phyloP scores from a whole-genome alignment of 805 yeast genomes.

The Kazachstania martiniae region DNA sequence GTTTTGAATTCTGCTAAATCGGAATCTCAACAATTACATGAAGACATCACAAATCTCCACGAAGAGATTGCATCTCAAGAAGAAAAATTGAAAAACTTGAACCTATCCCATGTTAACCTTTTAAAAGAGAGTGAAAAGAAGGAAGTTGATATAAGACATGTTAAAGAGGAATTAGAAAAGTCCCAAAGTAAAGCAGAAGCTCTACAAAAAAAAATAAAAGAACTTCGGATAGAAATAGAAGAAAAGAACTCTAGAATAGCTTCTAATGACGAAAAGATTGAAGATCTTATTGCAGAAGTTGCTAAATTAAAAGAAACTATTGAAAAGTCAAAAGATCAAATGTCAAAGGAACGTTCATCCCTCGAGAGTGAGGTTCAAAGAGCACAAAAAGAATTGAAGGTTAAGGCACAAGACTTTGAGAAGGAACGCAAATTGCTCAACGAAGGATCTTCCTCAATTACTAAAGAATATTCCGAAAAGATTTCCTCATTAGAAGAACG shows the following conservation, averaged over 20 bases:
- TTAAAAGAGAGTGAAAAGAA: not conserved
- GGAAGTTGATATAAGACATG: not conserved
- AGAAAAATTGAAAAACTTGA: not conserved
- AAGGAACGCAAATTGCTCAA: constrained; percentile 37
- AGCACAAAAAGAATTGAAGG: constrained; percentile 20
- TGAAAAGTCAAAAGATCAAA: not conserved
- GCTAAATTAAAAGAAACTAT: not conserved
- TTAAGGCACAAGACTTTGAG: constrained; percentile 36
- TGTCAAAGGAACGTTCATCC: too few species aligned
- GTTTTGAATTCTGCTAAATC: constrained; percentile 5
- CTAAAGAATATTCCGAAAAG: constrained; percentile 35
- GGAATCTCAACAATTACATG: not conserved
- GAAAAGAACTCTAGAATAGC: constrained; percentile 1
- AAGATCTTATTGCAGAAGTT: not conserved
- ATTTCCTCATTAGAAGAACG: constrained; percentile 6
- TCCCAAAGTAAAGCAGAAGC: not conserved
- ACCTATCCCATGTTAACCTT: too few species aligned
- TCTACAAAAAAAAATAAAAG: not conserved
- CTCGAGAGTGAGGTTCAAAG: not conserved
- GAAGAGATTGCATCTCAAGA: not conserved
- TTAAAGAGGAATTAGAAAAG: not conserved
- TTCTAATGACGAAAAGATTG: not conserved
- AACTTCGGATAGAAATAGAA: not conserved
- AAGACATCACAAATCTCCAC: not conserved
- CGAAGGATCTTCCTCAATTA: constrained; percentile 38